Base-by-base conservation (phyloP, 495 filamentous ascomycete species). In the Cercophora sp. region DNA sequence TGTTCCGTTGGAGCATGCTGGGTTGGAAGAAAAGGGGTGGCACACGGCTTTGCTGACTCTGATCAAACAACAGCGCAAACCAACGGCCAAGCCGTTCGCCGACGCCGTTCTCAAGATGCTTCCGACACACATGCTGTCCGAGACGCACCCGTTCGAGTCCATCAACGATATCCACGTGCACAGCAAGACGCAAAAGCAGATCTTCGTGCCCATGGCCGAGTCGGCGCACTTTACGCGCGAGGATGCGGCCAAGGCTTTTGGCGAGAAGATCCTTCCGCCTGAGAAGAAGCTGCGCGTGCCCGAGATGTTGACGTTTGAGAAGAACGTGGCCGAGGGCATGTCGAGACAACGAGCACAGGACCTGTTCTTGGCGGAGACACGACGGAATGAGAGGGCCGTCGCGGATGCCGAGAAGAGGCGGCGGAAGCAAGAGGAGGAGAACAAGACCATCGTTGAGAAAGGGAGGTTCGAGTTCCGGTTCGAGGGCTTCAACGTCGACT, bases 111-210 rank as follows among this genome's bases (percentile, higher is more conserved):
- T 88, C 52, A 69, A 74, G 49, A 96, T 98, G 93, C 72, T 97
- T 11, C 92, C 88, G 32, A 42, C 81, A 72, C 53, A 42, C 29
- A 58, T 60, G 44, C 51, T 31, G 18, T 18, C 0, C 55, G 51
- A 32, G 40, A 60, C 52, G 8, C 53, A 53, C 11, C 70, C 71
- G 2, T 89, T 94, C 64, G 93, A 98, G 76, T 76, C 85, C 40
- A 92, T 96, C 68, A 95, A 96, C 69, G 91, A 96, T 63, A 80
- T 98, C 6, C 85, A 85, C 50, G 83, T 89, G 24, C 91, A 96
- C 70, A 80, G 81, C 23, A 67, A 81, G 41, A 96, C 93, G 0
- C 77, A 79, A 41, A 79, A 85, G 50, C 93, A 97, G 72, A 80
- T 96, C 34, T 98, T 96, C 71, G 80, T 88, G 66, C 93, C 94